These are phyloP conservation scores for Penicillium sp. DNA, from an alignment of 2,329 filamentous ascomycete species.

Conservation along the genomic window DNA sequence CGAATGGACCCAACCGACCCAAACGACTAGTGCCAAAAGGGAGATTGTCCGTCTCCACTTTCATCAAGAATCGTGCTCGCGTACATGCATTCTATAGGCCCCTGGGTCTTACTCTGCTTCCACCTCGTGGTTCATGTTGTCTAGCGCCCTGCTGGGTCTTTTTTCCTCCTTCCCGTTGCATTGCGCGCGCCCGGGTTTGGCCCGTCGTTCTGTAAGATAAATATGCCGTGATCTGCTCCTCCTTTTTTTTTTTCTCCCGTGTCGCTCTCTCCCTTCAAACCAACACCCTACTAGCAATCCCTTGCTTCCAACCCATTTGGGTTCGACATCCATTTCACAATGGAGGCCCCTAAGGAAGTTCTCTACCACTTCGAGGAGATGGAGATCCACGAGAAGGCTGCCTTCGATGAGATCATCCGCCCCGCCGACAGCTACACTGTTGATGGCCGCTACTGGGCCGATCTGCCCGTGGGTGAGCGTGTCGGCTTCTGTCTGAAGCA, in stretches of 20 bases:
- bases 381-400: slow-evolving; percentile 58
- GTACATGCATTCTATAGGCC: slow-evolving; percentile 11
- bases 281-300: background rate
- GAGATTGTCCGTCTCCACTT: slow-evolving; percentile 8
- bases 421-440: slow-evolving; percentile 84
- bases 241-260: background rate
- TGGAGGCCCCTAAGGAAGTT: slow-evolving; percentile 28
- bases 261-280: background rate
- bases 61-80: slow-evolving; percentile 9
- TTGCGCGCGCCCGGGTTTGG: background rate
- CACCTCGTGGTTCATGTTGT: background rate
- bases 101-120: background rate
- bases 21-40: slow-evolving; percentile 1
- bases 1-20: background rate
- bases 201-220: background rate
- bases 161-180: background rate
- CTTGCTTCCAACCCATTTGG: background rate
- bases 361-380: slow-evolving; percentile 50
- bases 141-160: slow-evolving; percentile 1
- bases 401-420: slow-evolving; percentile 77
- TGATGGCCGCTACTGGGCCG: slow-evolving; percentile 89
- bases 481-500: slow-evolving; percentile 72
- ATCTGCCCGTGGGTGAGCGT: slow-evolving; percentile 70
- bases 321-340: slow-evolving; percentile 2
- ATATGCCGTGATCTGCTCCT: slow-evolving; percentile 1